Evolutionary conservation across 2,329 filamentous ascomycete species (phyloP).

Genomic region (Leptographium wingfieldii): DNA sequence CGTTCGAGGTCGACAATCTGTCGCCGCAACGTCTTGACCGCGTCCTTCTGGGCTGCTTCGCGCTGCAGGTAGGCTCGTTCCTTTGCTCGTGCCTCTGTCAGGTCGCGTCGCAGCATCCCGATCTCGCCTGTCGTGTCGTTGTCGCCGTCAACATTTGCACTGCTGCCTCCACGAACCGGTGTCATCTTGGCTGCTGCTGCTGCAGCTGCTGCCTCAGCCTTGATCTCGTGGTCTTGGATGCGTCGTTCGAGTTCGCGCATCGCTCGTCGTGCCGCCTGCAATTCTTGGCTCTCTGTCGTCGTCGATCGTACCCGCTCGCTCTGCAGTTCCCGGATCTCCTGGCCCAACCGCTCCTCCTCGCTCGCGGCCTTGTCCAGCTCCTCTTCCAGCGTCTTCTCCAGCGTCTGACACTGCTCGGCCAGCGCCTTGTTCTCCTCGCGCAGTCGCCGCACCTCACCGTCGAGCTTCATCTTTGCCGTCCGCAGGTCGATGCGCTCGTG

Average conservation of each 20-base stretch:
- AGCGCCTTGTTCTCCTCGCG: slow-evolving; percentile 50
- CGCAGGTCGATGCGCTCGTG: slow-evolving; percentile 58
- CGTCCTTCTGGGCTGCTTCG: slow-evolving; percentile 51
- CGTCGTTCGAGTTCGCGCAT: slow-evolving; percentile 53
- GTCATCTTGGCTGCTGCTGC: slow-evolving; percentile 13
- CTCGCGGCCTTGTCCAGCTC: slow-evolving; percentile 53
- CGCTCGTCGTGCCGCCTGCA: slow-evolving; percentile 47
- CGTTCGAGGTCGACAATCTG: slow-evolving; percentile 55
- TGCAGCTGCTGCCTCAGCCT: slow-evolving; percentile 16
- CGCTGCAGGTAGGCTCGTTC: slow-evolving; percentile 53
- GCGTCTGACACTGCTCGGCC: slow-evolving; percentile 39
- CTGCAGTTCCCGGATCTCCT: slow-evolving; percentile 41
- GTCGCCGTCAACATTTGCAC: slow-evolving; percentile 15
- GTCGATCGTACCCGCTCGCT: slow-evolving; percentile 27
- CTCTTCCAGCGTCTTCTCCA: slow-evolving; percentile 51
- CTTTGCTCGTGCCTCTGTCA: slow-evolving; percentile 51
- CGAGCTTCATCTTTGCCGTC: slow-evolving; percentile 53
- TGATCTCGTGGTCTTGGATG: slow-evolving; percentile 28
- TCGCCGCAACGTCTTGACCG: slow-evolving; percentile 49
- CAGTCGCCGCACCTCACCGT: slow-evolving; percentile 52
- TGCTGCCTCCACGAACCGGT: neutral
- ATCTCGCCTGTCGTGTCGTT: slow-evolving; percentile 31
- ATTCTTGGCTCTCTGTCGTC: slow-evolving; percentile 37
- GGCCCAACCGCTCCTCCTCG: slow-evolving; percentile 51
- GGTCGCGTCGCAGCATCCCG: slow-evolving; percentile 47